Base-by-base conservation (phyloP, 257 asterid species). In the Scutellaria barbata region DNA sequence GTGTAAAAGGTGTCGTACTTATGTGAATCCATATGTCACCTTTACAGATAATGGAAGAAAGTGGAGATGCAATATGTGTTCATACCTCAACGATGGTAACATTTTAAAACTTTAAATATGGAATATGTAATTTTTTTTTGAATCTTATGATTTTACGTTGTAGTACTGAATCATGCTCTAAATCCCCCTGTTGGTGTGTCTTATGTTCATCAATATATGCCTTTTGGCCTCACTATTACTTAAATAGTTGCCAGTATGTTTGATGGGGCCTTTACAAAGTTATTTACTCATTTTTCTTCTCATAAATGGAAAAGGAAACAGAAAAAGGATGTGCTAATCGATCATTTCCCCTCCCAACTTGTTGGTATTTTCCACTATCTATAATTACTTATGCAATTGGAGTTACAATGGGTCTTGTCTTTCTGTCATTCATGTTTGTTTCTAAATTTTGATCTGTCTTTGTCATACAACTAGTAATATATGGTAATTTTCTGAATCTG, bases 1-100 rank as follows among this genome's bases (percentile, higher is more conserved):
- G 20, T 90, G 96, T 78, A 84, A 84, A 81, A 86, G 84, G 83
- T 90, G 96, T 73, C 95, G 89, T 66, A 85, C 90, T 8, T 84
- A 86, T 69, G 83, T 90, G 81, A 88, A 90, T 76, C 95, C 96
- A 3, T 86, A 63, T 64, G 89, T 80, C 69, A 74, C 81, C 35
- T 90, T 86, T 69, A 81, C 85, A 30, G 95, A 90, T 17, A 79
- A 80, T 75, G 96, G 95, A 69, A 85, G 89, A 74, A 86, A 82
- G 81, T 90, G 96, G 96, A 84, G 76, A 62, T 90, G 96, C 84
- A 90, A 90, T 79, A 84, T 90, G 66, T 88, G 96, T 72, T 79
- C 87, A 45, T 71, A 79, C 41, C 85, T 79, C 71, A 90, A 90
- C 60, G 88, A 90, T 66, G 96, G 95, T 90, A 82, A 63, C 5